Evolutionary conservation across 495 filamentous ascomycete genomes (phyloP), one percentile per base, ranked within the genome.

Genomic region (Corynascus novoguineensis): DNA sequence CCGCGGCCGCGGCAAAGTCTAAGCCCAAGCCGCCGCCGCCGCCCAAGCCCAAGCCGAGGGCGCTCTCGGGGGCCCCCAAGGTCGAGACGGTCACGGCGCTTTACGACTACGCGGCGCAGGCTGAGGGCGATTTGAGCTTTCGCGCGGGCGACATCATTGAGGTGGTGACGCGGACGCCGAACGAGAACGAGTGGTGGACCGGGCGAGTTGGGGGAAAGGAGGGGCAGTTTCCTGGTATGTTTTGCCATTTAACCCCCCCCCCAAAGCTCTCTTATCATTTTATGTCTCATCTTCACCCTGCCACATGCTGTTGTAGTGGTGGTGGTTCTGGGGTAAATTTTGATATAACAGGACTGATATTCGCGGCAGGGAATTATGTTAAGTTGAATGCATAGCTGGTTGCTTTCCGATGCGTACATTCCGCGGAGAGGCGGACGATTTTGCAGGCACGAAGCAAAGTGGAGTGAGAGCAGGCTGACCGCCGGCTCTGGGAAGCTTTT

Each of bases 101-200:
- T 48, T 98, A 97, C 64, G 93, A 97, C 67, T 99, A 96, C 67
- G 89, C 96, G 59, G 93, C 93, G 19, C 91, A 97, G 64, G 92
- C 92, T 3, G 92, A 95, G 53, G 90, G 91, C 1, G 93, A 99
- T 68, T 77, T 99, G 51, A 95, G 88, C 64, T 99, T 99, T 68
- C 82, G 78, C 4, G 83, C 89, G 0, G 95, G 93, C 4, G 95
- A 99, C 57, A 74, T 88, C 27, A 97, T 99, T 63, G 91, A 97
- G 69, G 89, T 99, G 55, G 68, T 89, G 12, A 77, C 80, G 58
- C 78, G 88, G 44, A 96, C 91, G 12, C 75, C 76, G 15, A 96
- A 95, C 60, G 87, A 88, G 48, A 96, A 99, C 63, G 93, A 97
- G 71, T 99, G 93, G 93, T 99, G 93, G 93, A 84, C 78, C 2